Evolutionary conservation across 2,329 filamentous ascomycete species (phyloP), one percentile per base, ranked within the genome.

Genomic region (Knufia fluminis): DNA sequence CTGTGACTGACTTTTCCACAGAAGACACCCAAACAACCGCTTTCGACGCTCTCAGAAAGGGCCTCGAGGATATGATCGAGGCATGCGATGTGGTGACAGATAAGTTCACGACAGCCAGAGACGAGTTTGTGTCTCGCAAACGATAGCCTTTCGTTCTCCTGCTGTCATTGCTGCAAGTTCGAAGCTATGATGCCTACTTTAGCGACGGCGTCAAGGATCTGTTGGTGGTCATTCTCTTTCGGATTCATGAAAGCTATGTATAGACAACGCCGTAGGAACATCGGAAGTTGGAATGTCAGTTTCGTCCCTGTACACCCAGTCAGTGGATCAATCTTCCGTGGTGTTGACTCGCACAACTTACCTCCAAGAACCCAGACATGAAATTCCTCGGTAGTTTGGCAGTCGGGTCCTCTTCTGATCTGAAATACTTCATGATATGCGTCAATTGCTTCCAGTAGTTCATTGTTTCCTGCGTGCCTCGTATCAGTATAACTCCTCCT

Each of bases 401-500:
- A 59, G 75, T 87, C 67, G 75, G 85, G 68, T 80, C 87, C 75
- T 81, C 87, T 69, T 97, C 90, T 61, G 82, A 78, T 66, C 90
- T 82, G 78, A 97, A 98, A 71, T 95, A 98, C 62, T 92, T 89
- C 79, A 98, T 88, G 60, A 98, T 79, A 68, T 98, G 92, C 56
- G 86, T 86, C 54, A 90, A 77, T 71, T 98, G 92, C 72, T 96
- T 95, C 92, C 92, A 98, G 77, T 86, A 98, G 74, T 98, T 98
- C 76, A 98, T 81, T 48, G 86, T 98, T 77, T 98, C 92, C 90
- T 96, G 60, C 50, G 36, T 35, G 20, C 9, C 23, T 20, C 17
- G 16, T 41, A 16, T 42, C 17, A 22, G 28, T 35, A 33, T 32
- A 12, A 12, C 16, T 28, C 4, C 10, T 10, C 17, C 8, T 28